Base-by-base conservation (phyloP, 225 moss, liverwort and hornwort genomes). In the Antitrichia curtipendula region DNA sequence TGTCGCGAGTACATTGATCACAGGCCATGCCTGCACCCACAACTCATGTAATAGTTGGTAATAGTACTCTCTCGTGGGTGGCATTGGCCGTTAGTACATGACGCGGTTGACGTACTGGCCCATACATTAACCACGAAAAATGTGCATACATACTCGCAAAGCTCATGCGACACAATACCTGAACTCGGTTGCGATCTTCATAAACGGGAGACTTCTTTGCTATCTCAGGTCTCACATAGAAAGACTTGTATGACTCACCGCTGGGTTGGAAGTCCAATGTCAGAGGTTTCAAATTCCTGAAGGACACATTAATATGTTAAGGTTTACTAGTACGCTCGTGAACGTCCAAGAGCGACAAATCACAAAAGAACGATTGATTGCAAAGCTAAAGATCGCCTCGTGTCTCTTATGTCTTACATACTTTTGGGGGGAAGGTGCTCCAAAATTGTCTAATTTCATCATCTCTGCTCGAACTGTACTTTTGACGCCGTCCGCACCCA, bases 401-500 rank as follows among this genome's bases (percentile, higher is more conserved):
- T 29, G 71, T 69, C 31, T 85, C 28, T 72, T 72, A 16, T 45
- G 66, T 20, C 56, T 57, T 66, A 57, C 88, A 31, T 90, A 93
- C 94, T 80, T 90, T 82, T 4, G 24, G 47, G 61, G 20, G 34
- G 85, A 84, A 58, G 87, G 78, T 57, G 69, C 66, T 78, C 57
- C 84, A 52, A 79, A 75, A 18, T 84, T 80, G 61, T 91, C 92
- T 61, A 85, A 76, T 56, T 83, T 91, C n/a, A 93, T 85, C 89
- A 93, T 84, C 86, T 93, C 89, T n/a, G 92, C 91, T 85, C 93
- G 91, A 76, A 93, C 93, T 88, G 43, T 81, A 76, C 94, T 94
- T 59, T 91, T 91, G 82, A 91, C 81, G 56, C 93, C 94, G 80
- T 94, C 94, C 61, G 93, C 93, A 83, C 93, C 93, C 70, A 94